These are phyloP conservation scores for Mrakia gelida DNA, from an alignment of 768 basidiomycete species.

Conservation along the genomic window DNA sequence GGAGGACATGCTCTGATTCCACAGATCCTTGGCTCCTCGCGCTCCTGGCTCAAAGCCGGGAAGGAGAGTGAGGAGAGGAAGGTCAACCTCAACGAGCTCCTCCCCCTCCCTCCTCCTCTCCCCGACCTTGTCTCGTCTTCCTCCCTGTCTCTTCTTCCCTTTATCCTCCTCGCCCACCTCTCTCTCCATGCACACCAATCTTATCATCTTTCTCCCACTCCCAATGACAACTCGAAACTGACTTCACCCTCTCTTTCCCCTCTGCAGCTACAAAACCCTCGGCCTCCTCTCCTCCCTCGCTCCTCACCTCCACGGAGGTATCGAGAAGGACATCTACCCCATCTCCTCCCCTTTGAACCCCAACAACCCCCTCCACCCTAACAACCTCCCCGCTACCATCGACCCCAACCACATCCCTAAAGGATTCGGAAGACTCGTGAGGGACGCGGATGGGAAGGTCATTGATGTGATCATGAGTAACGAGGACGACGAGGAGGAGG, in stretches of 20 bases:
- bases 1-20: not conserved
- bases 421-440: conserved; percentile 74
- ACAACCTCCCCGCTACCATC: conserved; percentile 31
- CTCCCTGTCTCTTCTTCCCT: too few species aligned
- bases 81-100: too few species aligned
- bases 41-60: too few species aligned
- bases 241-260: conserved; percentile 26
- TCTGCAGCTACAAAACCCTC: conserved; percentile 65
- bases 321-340: conserved; percentile 47
- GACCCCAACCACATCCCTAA: conserved; percentile 49
- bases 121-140: too few species aligned
- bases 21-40: too few species aligned
- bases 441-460: conserved; percentile 73
- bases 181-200: not conserved
- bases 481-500: conserved; percentile 50
- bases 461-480: conserved; percentile 63
- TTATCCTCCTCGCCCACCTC: too few species aligned
- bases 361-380: conserved; percentile 10
- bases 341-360: conserved; percentile 13
- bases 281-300: conserved; percentile 68
- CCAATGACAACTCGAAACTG: too few species aligned
- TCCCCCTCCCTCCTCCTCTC: too few species aligned
- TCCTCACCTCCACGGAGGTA: conserved; percentile 64
- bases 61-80: too few species aligned
- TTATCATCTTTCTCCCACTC: not conserved